phyloP scores from a whole-genome alignment of 1,284 basidiomycete genomes.

The Austroboletus rostrupii region DNA sequence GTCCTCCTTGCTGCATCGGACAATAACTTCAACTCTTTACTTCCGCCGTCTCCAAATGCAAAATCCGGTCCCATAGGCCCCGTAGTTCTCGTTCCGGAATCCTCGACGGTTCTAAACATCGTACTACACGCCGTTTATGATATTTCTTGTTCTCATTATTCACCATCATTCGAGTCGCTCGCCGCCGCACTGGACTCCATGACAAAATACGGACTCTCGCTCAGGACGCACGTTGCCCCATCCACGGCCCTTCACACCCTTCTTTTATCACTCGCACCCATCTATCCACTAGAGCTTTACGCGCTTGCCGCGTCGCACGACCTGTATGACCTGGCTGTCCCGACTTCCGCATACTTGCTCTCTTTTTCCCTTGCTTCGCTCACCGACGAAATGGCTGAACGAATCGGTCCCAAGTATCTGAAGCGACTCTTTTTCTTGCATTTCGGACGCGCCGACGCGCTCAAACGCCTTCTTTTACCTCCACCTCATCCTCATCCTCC shows the following conservation, averaged over 20 bases:
- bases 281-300: constrained; percentile 55
- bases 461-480: constrained; percentile 58
- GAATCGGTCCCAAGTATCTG: constrained; percentile 49
- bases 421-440: constrained; percentile 42
- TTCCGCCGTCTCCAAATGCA: constrained; percentile 35
- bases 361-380: constrained; percentile 52
- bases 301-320: constrained; percentile 53
- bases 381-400: constrained; percentile 55
- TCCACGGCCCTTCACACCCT: constrained; percentile 40
- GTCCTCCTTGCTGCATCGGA: constrained; percentile 47
- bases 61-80: constrained; percentile 37
- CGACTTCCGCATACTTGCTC: constrained; percentile 57
- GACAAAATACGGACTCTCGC: constrained; percentile 48
- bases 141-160: constrained; percentile 58
- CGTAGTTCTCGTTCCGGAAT: constrained; percentile 46
- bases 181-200: constrained; percentile 45
- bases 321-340: constrained; percentile 55
- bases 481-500: constrained; percentile 63
- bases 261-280: constrained; percentile 52
- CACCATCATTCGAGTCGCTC: constrained; percentile 50
- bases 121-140: constrained; percentile 59
- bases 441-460: constrained; percentile 40
- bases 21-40: constrained; percentile 50
- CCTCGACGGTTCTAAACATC: constrained; percentile 55
- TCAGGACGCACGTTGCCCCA: constrained; percentile 37